phyloP scores from a whole-genome alignment of 2,329 filamentous ascomycete species.

The Apiospora arundinis region DNA sequence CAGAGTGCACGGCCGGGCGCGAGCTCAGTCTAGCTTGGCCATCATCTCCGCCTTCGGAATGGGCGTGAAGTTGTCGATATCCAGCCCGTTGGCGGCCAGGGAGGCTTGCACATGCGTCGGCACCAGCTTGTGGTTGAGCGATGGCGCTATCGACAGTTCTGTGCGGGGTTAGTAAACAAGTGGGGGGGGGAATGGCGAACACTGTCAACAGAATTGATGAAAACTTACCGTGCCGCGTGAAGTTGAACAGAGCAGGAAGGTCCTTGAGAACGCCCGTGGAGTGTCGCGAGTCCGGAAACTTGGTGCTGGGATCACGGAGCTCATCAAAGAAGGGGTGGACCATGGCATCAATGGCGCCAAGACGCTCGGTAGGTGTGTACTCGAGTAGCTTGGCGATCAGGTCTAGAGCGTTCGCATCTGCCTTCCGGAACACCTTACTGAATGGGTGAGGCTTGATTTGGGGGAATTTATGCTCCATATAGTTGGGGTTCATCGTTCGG shows the following conservation, averaged over 20 bases:
- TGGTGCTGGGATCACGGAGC: slow-evolving; percentile 87
- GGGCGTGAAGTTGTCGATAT: slow-evolving; percentile 92
- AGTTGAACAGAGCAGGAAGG: slow-evolving; percentile 88
- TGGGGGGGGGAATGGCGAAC: background rate
- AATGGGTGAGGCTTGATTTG: slow-evolving; percentile 99
- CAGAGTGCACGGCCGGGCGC: slow-evolving; percentile 34
- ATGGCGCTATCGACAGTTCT: slow-evolving; percentile 96
- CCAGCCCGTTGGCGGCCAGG: slow-evolving; percentile 79
- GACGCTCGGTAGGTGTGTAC: slow-evolving; percentile 95
- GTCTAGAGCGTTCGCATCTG: slow-evolving; percentile 90
- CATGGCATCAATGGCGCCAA: slow-evolving; percentile 95
- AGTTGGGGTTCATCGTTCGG: slow-evolving; percentile 99
- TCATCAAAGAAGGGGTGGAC: slow-evolving; percentile 99
- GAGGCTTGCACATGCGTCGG: slow-evolving; percentile 80
- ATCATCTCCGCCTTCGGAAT: slow-evolving; percentile 96
- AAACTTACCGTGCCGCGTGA: slow-evolving; percentile 84
- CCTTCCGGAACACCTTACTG: slow-evolving; percentile 98
- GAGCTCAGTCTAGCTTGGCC: slow-evolving; percentile 88
- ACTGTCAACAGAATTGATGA: background rate
- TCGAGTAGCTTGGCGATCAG: slow-evolving; percentile 92
- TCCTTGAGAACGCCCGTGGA: slow-evolving; percentile 80
- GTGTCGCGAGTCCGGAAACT: slow-evolving; percentile 92
- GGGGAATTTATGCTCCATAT: slow-evolving; percentile 99
- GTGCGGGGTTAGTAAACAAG: slow-evolving; percentile 25
- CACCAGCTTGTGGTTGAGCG: slow-evolving; percentile 86